Base-by-base conservation (phyloP, 192 early-diverging fungal genomes). In the Backusella macrospora region DNA sequence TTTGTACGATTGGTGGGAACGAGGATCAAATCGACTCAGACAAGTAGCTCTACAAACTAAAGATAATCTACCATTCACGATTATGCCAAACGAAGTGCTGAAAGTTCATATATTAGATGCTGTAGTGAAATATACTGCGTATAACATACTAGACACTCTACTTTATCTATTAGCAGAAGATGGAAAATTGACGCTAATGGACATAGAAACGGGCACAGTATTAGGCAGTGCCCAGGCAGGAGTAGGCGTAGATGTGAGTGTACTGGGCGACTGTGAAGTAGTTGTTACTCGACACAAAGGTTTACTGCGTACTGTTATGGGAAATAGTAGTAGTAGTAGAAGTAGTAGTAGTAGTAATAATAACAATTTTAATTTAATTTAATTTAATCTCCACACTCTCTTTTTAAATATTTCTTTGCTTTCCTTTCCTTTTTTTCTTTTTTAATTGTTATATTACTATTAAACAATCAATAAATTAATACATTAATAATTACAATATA, bases 241-340 rank as follows among this genome's bases (percentile, higher is more conserved):
- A 0, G 21, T 70, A 49, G 76, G 70, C 15, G 62, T 72, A n/a
- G 76, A 77, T 52, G 63, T 77, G n/a, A 71, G 66, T 52, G 76
- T 77, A 14, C 16, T 77, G 13, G 62, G 69, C 16, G 70, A 70
- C 15, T 49, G 47, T 40, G 76, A 77, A 40, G 52, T 77, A 0
- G 63, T 77, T 21, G 42, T 72, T 37, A 77, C 76, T n/a, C 42
- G 49, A 39, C 38, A 42, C 23, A 48, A 77, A 59, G 71, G 71
- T 1, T 29, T 77, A 39, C 63, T 65, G 4, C 34, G 16, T 38
- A 39, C 63, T 59, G 52, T 59, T 8, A 59, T 59, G 52, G 26
- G 52, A 59, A 59, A 59, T 26, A 59, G 12, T 59, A 59, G 1
- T 10, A 43, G 0, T 43, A 43, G 10, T 43, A 43, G 42, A 4